Base-by-base conservation (phyloP, 495 filamentous ascomycete species). In the Penicillium atrosanguineum region DNA sequence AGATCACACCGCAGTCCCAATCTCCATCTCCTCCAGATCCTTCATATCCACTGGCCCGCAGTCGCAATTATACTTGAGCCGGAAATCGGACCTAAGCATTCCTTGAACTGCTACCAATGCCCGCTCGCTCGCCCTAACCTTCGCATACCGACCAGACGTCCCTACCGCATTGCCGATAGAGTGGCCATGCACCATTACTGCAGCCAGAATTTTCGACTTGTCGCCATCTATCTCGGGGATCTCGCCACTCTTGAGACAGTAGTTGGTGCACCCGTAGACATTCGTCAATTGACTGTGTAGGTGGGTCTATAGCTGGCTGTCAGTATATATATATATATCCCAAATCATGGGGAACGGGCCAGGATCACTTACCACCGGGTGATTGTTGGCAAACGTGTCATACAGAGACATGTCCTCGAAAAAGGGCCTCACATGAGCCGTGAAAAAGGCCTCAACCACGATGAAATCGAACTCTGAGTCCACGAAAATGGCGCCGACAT, bases 391-490 rank as follows among this genome's bases (percentile, higher is more conserved):
- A 66, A 88, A 96, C 0, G 82, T 84, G 68, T 96, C 91, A 63
- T 96, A 96, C 28, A 95, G 76, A 11, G 76, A 69, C 87, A 97
- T 96, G 68, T 97, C 90, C 57, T 84, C 79, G 56, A 97, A 97
- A 67, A 81, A 97, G 16, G 83, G 83, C 51, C 75, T 78, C 53
- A 98, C 79, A 52, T 90, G 82, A 7, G 55, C 67, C 20, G 84
- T 65, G 70, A 96, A 95, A 71, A 97, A 97, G 4, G 63, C 66
- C 56, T 90, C 83, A 1, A 97, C 85, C 16, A 84, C 72, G 3
- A 60, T 57, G 69, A 85, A 97, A 52, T 93, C 73, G 70, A 91
- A 97, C 31, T 81, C 79, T 5, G 91, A 93, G 70, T 98, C 94
- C 18, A 98, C 85, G 64, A 97, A 98, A 4, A 95, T 76, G 19